Percentiles rank a stretch among this genome's conserved stretches.
Evolutionary conservation across 495 filamentous ascomycete species (phyloP).

Genomic region (Xylaria flabelliformis): DNA sequence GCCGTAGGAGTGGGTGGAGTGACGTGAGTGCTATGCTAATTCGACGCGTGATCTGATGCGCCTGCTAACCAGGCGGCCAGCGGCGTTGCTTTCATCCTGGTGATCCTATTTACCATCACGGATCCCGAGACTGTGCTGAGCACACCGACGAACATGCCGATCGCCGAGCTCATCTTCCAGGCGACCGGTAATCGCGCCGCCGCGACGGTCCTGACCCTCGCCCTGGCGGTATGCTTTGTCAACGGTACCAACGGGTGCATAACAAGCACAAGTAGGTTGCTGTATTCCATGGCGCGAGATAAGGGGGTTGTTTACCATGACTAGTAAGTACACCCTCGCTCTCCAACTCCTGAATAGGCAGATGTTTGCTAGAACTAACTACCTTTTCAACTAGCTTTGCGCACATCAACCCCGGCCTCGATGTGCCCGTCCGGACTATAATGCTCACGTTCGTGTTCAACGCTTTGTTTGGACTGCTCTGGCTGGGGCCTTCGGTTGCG

Average conservation of each 20-base stretch:
- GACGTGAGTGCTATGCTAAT: constrained; percentile 31
- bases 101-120: constrained; percentile 44
- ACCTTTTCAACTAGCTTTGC: constrained; percentile 32
- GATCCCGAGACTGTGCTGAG: constrained; percentile 42
- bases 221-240: constrained; percentile 45
- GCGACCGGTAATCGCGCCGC: constrained; percentile 40
- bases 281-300: constrained; percentile 66
- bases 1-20: constrained; percentile 45
- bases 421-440: constrained; percentile 45
- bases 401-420: constrained; percentile 36
- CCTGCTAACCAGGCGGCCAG: constrained; percentile 18
- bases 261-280: constrained; percentile 60
- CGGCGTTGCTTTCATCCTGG: constrained; percentile 41
- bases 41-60: neutral
- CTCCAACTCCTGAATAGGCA: neutral
- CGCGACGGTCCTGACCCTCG: constrained; percentile 43
- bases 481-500: constrained; percentile 43
- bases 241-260: constrained; percentile 48
- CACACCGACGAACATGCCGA: constrained; percentile 51
- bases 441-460: constrained; percentile 44
- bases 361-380: neutral
- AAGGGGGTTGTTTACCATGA: constrained; percentile 56
- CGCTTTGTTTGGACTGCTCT: constrained; percentile 43
- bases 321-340: constrained; percentile 33
- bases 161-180: constrained; percentile 51